Evolutionary conservation across 345 rosid genomes (phyloP), one percentile per base, ranked within the genome.

Genomic region (Streptanthus diversifolius): DNA sequence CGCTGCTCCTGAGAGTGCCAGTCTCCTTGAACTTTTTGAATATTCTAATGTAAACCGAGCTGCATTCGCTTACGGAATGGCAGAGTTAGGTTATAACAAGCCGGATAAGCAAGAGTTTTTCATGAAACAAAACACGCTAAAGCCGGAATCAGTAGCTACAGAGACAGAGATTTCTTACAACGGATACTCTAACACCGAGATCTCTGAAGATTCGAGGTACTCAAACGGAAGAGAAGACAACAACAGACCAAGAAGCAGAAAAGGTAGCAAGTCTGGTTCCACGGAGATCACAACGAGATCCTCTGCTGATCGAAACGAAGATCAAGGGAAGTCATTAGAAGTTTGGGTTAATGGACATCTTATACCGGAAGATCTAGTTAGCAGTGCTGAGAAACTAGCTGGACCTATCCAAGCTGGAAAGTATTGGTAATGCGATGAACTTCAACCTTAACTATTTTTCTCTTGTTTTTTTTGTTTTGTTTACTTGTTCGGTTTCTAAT

Each of bases 371-470:
- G 72, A 59, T 32, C 32, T 77, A 30, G 82, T 87, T 35, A 80
- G 82, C 73, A 82, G 79, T 49, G 95, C 88, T 8, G 88, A 90
- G 80, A 85, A 74, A 68, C 32, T 77, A 15, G 88, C 92, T 24
- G 95, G 95, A 53, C 88, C 91, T 35, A 74, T 90, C 63, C 85
- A 76, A 60, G 85, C 92, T 27, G 96, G 96, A 66, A 77, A 86
- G 32, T 90, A 90, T 66, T 88, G 90, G 92, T 90, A 71, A 54
- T 36, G 43, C 47, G 48, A 51, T 69, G 19, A 69, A 33, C 55
- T 35, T 33, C 4, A 73, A 25, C 18, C 35, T 56, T 35, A 32
- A 36, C 33, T 63, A 3, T 7, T 11, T 62, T 4, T 35, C 24
- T 32, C 5, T 18, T 56, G 30, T 21, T 21, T 32, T 0, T 8